A percentile compares a stretch with the other conserved stretches of the same genome.
phyloP scores from a whole-genome alignment of 2,329 filamentous ascomycete species.

The Aspergillus nomiae region DNA sequence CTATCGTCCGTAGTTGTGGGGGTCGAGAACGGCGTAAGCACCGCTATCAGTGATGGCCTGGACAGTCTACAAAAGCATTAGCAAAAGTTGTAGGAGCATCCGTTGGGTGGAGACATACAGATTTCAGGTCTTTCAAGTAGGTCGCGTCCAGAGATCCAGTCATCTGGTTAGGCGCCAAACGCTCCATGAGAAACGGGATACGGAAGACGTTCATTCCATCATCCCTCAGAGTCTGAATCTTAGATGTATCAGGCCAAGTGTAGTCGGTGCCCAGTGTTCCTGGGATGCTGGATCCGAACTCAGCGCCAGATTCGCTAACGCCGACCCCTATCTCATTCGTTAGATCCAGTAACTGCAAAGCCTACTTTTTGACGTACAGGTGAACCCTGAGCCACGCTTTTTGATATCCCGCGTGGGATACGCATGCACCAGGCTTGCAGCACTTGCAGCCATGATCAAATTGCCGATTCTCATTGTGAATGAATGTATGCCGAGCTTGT shows the following conservation, averaged over 20 bases:
- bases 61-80: constrained; percentile 30
- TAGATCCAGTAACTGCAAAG: not conserved
- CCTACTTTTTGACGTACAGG: constrained; percentile 16
- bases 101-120: constrained; percentile 12
- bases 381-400: constrained; percentile 32
- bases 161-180: constrained; percentile 50
- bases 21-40: constrained; percentile 58
- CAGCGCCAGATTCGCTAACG: constrained; percentile 62
- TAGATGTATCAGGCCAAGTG: constrained; percentile 59
- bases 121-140: constrained; percentile 46
- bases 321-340: constrained; percentile 41
- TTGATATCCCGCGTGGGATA: constrained; percentile 26
- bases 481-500: constrained; percentile 28
- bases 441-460: constrained; percentile 31
- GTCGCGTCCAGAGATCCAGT: constrained; percentile 44
- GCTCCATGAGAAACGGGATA: constrained; percentile 59
- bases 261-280: constrained; percentile 61
- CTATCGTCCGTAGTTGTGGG: constrained; percentile 61
- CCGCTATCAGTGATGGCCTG: constrained; percentile 47
- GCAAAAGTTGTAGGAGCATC: not conserved
- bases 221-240: constrained; percentile 54
- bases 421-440: constrained; percentile 29
- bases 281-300: constrained; percentile 65
- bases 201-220: constrained; percentile 63
- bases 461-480: constrained; percentile 34